A percentile compares a stretch with the other conserved stretches of the same genome.
Conservation (phyloP, 345 rosid species). For the Brassica nigra region DNA sequence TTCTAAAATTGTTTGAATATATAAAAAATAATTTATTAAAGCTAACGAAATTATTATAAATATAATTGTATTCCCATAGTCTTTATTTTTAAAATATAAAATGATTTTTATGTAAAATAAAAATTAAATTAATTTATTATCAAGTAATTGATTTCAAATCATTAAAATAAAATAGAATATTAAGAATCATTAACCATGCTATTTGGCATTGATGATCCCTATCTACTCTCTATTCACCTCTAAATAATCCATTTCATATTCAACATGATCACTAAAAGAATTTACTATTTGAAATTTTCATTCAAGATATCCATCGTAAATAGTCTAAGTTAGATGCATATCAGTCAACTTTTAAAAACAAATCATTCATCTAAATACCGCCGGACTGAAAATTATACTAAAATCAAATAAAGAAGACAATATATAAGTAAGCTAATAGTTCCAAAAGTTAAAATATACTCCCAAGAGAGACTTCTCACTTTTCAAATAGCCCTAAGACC, state of each 20-base stretch:
- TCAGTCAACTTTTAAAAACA: neutral
- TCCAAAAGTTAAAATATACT: neutral
- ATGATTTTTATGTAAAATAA: too few species aligned
- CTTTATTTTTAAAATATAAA: too few species aligned
- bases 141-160: neutral
- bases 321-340: neutral
- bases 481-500: conserved; percentile 24
- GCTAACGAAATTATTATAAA: too few species aligned
- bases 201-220: neutral
- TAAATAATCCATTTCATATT: neutral
- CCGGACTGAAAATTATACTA: neutral
- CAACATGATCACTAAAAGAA: neutral
- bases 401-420: neutral
- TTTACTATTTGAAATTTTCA: neutral
- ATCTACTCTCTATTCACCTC: neutral
- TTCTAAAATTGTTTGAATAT: too few species aligned
- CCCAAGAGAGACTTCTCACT: conserved; percentile 18
- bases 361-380: neutral
- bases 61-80: too few species aligned
- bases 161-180: neutral
- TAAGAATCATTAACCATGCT: neutral
- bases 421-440: neutral
- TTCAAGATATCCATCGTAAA: neutral
- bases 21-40: too few species aligned
- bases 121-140: too few species aligned